Conservation (phyloP, 1,284 basidiomycete genomes). For the Trichosporon sp. region DNA sequence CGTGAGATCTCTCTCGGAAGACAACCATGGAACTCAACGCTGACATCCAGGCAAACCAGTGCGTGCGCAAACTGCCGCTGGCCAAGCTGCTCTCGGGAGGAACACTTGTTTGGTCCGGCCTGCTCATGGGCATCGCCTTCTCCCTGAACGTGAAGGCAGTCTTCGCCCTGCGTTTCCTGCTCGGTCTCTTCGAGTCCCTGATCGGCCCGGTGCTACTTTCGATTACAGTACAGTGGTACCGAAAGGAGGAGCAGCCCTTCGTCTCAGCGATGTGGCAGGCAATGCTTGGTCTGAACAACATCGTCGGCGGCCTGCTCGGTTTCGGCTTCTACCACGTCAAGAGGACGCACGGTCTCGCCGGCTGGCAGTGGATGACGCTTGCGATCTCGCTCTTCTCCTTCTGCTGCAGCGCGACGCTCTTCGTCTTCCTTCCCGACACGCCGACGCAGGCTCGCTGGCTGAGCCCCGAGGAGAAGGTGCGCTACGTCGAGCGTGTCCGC, state of each 20-base stretch:
- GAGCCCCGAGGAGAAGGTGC: slow-evolving; percentile 37
- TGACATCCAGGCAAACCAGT: slow-evolving; percentile 40
- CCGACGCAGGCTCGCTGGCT: slow-evolving; percentile 43
- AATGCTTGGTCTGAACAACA: slow-evolving; percentile 30
- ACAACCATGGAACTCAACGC: background rate
- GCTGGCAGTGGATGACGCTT: slow-evolving; percentile 45
- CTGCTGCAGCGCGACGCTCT: slow-evolving; percentile 28
- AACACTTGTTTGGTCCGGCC: slow-evolving; percentile 40
- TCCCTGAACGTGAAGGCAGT: slow-evolving; percentile 68
- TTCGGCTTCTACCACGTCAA: slow-evolving; percentile 14
- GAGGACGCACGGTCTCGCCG: slow-evolving; percentile 24
- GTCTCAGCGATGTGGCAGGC: slow-evolving; percentile 22
- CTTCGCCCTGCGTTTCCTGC: slow-evolving; percentile 36
- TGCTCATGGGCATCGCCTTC: slow-evolving; percentile 67
- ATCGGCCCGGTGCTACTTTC: slow-evolving; percentile 39
- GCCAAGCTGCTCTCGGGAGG: slow-evolving; percentile 38
- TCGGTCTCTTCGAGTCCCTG: slow-evolving; percentile 45
- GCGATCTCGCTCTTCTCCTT: slow-evolving; percentile 34
- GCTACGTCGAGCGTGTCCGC: slow-evolving; percentile 46
- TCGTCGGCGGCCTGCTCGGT: slow-evolving; percentile 24
- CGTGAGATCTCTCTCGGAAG: slow-evolving; percentile 23
- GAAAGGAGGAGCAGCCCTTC: slow-evolving; percentile 34
- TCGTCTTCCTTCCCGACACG: slow-evolving; percentile 43
- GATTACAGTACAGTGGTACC: slow-evolving; percentile 40
- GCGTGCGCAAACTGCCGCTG: slow-evolving; percentile 40